Base-by-base conservation (phyloP, 805 yeast genomes). In the Komagataella kurtzmanii region DNA sequence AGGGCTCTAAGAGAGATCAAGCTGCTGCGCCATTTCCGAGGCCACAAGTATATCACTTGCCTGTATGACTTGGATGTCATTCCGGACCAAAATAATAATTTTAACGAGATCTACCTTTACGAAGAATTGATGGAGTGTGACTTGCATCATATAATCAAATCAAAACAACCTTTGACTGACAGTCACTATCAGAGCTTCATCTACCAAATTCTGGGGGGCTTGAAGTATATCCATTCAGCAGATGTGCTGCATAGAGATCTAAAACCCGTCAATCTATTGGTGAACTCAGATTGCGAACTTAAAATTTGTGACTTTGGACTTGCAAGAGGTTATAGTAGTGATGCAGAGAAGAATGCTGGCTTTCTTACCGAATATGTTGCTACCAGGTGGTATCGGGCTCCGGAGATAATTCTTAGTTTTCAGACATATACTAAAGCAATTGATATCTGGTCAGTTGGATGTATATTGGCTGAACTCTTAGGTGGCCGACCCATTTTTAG, bases 291-390 rank as follows among this genome's bases (percentile, higher is more conserved):
- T 64, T 91, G 98, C 70, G 98, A 91, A 67, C 75, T 91, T 57
- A 91, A 91, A 63, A 77, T 91, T 50, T 89, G 97, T 67, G 98
- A 91, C 66, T 91, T 91, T 65, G 98, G 98, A 0, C 73, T 91
- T 48, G 97, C 98, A 1, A 70, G 86, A 53, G 68, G 81, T 17
- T 75, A 80, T 54, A 79, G 87, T 44, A 72, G 77, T 54, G 71
- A 70, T 51, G 40, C 40, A 87, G 83, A 83, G 59, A 83, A 81
- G 61, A 82, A 81, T 62, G 76, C 80, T 55, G 88, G 88, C 5
- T 82, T 81, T 64, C 85, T 91, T 95, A 91, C 98, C 2, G 98
- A 91, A 66, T 91, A 91, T 63, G 98, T 91, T 46, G 98, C 98
- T 7, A 91, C 98, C 3, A 73, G 98, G 57, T 91, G 98, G 97